phyloP scores from a whole-genome alignment of 768 basidiomycete species.

The Psilocybe subaeruginosa region DNA sequence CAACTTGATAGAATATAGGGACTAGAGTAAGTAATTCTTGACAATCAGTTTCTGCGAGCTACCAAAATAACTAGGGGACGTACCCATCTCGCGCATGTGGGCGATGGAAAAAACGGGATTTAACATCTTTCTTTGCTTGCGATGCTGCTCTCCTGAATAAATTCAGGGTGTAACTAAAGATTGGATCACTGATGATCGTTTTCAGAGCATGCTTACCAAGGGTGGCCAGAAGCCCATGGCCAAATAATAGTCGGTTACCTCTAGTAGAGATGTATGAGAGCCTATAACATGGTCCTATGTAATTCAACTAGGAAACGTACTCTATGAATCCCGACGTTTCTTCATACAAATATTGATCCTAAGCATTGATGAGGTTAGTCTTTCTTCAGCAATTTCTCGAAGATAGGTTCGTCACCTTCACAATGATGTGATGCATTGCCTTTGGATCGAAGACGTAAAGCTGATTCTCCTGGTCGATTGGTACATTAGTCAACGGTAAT shows the following conservation, averaged over 20 bases:
- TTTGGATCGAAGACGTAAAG: slow-evolving; percentile 47
- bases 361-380: no score
- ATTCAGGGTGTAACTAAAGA: neutral
- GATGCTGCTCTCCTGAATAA: slow-evolving; percentile 40
- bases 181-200: neutral
- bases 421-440: slow-evolving; percentile 46
- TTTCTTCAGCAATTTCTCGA: neutral
- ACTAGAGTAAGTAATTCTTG: slow-evolving; percentile 18
- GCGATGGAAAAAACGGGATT: slow-evolving; percentile 46
- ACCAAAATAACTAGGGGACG: neutral
- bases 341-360: slow-evolving; percentile 38
- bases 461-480: slow-evolving; percentile 27
- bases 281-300: neutral
- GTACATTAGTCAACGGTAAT: neutral
- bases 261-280: neutral
- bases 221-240: neutral
- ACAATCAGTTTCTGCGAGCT: neutral
- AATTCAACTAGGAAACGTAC: slow-evolving; percentile 17
- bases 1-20: slow-evolving; percentile 36
- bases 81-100: slow-evolving; percentile 41
- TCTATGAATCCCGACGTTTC: slow-evolving; percentile 27
- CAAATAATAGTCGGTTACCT: slow-evolving; percentile 12
- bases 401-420: slow-evolving; percentile 36
- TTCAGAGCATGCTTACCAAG: neutral
- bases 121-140: slow-evolving; percentile 45